Evolutionary conservation across 2,329 filamentous ascomycete species (phyloP).

Genomic region (Orbilia brochopaga): DNA sequence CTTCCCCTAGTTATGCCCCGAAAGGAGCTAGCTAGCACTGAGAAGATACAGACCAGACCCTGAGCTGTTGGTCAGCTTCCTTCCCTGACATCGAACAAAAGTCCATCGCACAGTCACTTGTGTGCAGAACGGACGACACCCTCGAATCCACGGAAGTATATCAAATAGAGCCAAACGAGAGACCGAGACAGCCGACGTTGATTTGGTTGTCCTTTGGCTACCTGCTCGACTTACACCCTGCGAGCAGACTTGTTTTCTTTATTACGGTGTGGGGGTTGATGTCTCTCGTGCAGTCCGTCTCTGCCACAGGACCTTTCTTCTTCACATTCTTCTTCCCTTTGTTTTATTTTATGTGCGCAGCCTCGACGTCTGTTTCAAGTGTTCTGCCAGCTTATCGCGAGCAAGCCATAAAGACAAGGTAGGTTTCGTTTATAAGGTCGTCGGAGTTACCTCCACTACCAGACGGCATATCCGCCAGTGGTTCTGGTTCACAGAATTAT

Average conservation of each 20-base stretch:
- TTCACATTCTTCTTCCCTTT: no score
- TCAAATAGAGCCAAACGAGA: slow-evolving; percentile 16
- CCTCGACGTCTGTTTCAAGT: no score
- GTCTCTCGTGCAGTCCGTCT: no score
- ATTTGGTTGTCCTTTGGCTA: neutral
- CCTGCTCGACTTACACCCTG: neutral
- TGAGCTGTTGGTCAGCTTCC: slow-evolving; percentile 35
- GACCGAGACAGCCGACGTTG: slow-evolving; percentile 5
- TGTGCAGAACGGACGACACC: neutral
- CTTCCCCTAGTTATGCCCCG: slow-evolving; percentile 29
- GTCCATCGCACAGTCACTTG: neutral
- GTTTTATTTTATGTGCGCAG: no score
- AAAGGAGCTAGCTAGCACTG: slow-evolving; percentile 31
- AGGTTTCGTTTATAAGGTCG: neutral
- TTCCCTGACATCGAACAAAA: neutral
- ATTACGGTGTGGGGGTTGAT: no score
- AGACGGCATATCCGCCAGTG: slow-evolving; percentile 45
- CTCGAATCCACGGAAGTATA: slow-evolving; percentile 1
- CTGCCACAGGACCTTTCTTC: no score
- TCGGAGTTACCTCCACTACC: slow-evolving; percentile 4
- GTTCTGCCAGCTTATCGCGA: no score
- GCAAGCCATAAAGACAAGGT: neutral
- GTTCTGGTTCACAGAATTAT: slow-evolving; percentile 44
- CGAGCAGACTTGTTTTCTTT: neutral
- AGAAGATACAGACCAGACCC: slow-evolving; percentile 25